Percentiles rank a stretch among this genome's conserved stretches.
Evolutionary conservation across 2,329 filamentous ascomycete genomes (phyloP).

Genomic region (Fusarium equiseti): DNA sequence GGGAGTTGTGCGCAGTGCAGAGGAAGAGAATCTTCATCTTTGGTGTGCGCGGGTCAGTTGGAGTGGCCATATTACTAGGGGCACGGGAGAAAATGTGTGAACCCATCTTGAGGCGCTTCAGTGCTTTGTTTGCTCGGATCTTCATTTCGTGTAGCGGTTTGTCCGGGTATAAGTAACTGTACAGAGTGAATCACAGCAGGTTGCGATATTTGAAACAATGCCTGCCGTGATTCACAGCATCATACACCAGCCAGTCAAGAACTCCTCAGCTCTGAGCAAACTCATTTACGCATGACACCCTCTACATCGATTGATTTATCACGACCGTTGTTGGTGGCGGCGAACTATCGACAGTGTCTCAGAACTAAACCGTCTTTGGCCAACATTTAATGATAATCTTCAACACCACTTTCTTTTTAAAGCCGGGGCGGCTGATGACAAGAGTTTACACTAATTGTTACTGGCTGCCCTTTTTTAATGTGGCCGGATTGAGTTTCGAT

Average conservation of each 20-base stretch:
- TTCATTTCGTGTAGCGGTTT: not conserved
- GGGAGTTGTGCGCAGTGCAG: constrained; percentile 36
- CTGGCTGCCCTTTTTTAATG: not conserved
- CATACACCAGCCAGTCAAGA: not conserved
- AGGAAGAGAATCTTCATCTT: constrained; percentile 36
- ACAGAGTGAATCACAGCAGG: not conserved
- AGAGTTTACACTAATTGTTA: not conserved
- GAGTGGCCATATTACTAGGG: not conserved
- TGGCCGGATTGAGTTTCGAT: not conserved
- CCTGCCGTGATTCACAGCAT: not conserved
- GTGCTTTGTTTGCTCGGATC: not conserved
- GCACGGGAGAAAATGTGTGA: not conserved
- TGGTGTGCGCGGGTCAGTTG: not conserved
- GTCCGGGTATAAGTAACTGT: constrained; percentile 10
- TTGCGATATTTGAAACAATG: not conserved
- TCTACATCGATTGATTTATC: not conserved
- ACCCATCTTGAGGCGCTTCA: not conserved
- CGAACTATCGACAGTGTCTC: not conserved
- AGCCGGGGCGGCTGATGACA: not conserved
- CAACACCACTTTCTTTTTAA: not conserved
- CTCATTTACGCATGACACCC: not conserved
- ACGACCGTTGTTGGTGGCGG: not conserved
- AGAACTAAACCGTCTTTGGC: not conserved
- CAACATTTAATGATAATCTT: not conserved
- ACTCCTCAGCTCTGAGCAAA: not conserved